phyloP scores from a whole-genome alignment of 306 rosid genomes.

The Castanea sativa region DNA sequence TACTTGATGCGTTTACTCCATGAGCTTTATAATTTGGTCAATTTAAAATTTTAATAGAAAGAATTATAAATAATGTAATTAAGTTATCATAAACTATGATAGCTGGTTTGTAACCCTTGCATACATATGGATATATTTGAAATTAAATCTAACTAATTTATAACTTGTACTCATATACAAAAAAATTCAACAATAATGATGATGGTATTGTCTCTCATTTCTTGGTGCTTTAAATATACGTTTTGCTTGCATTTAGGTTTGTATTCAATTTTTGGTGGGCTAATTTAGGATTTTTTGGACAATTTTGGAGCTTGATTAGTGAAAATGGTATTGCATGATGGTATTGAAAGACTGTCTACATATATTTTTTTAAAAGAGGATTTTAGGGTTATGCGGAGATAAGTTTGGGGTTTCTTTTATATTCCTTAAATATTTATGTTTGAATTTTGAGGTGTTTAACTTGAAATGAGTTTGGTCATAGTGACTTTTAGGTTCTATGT shows the following conservation, averaged over 20 bases:
- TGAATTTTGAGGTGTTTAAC: background rate
- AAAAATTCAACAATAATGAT: no score
- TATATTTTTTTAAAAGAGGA: background rate
- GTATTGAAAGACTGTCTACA: no score
- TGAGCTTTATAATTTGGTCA: no score
- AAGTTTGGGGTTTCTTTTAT: background rate
- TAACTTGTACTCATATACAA: no score
- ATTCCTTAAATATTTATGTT: background rate
- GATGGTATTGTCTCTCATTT: no score
- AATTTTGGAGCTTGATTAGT: constrained; percentile 6
- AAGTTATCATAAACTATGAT: no score
- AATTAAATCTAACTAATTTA: no score
- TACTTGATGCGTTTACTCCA: no score
- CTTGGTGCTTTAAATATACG: background rate
- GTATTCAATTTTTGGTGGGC: background rate
- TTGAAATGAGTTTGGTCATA: background rate
- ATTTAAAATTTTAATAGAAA: no score
- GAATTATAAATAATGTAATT: no score
- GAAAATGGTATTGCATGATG: background rate
- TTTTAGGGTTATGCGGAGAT: background rate
- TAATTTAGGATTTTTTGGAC: constrained; percentile 32
- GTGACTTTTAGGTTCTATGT: background rate
- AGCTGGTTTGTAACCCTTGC: no score
- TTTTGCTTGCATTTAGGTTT: background rate
- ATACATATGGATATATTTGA: no score